A percentile compares a stretch with the other conserved stretches of the same genome.
These are phyloP conservation scores for Sanghuangporus baumii DNA, from an alignment of 1,284 basidiomycete species.

Conservation along the genomic window DNA sequence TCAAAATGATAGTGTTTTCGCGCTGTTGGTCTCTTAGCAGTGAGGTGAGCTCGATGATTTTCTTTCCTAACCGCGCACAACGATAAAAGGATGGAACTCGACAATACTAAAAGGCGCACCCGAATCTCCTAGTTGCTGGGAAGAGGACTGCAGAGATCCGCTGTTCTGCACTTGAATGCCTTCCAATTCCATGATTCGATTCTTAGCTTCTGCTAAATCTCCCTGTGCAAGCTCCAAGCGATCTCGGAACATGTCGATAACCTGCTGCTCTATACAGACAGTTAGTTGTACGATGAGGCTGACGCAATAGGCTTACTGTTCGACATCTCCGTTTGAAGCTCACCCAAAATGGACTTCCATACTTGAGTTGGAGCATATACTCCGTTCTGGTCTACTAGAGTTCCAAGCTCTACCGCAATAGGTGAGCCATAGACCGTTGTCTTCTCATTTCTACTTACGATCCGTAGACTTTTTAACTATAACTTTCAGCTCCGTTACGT, in stretches of 20 bases:
- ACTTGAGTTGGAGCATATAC: constrained; percentile 5
- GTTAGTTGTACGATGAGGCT: neutral
- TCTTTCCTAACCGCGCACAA: neutral
- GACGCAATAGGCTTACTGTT: neutral
- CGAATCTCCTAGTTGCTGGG: constrained; percentile 4
- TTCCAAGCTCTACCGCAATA: constrained; percentile 4
- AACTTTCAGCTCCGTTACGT: constrained; percentile 3
- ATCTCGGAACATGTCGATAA: constrained; percentile 17
- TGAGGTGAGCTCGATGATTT: neutral
- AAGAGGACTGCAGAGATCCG: neutral
- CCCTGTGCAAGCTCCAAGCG: constrained; percentile 14
- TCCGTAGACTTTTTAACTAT: constrained; percentile 4
- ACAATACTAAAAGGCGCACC: neutral
- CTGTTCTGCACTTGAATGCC: neutral
- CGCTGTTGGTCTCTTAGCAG: constrained; percentile 4
- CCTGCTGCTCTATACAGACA: constrained; percentile 11
- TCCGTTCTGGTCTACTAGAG: neutral
- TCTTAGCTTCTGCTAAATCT: constrained; percentile 13
- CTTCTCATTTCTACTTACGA: neutral
- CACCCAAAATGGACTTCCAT: constrained; percentile 9
- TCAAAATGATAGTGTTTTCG: neutral
- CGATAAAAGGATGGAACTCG: neutral
- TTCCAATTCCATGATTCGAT: constrained; percentile 14
- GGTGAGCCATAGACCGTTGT: neutral
- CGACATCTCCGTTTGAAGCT: constrained; percentile 6